Evolutionary conservation across 306 rosid species (phyloP), one percentile per base, ranked within the genome.

Genomic region (Ziziphus jujuba): DNA sequence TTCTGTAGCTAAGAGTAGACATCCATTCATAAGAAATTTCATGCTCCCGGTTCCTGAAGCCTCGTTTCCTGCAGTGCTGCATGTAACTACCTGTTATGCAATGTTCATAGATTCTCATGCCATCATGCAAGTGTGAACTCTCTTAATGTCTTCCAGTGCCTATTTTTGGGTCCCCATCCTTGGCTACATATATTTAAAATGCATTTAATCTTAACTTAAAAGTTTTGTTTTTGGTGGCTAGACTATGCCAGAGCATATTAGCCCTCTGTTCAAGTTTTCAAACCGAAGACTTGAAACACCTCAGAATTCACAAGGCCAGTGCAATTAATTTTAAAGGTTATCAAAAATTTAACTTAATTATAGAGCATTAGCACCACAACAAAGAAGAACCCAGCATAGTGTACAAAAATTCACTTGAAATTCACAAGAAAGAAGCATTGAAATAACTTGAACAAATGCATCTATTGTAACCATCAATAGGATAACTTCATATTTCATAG

Each of bases 11-110:
- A 87, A 80, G 67, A 87, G 90, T 74, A 87, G 65, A 48, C 88
- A 82, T 25, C 95, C 95, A 63, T 87, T 87, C 95, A 87, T 87
- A 63, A 83, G 75, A 75, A 87, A 85, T 67, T 87, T 87, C 95
- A 87, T 87, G 84, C 84, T 80, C 43, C 89, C 87, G 23, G 95
- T 88, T 77, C 91, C 87, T 35, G 89, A 85, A 23, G 91, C 91
- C 82, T 83, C 95, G 62, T 80, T 81, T 73, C 95, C 89, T 71
- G 91, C 87, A 23, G 95, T 83, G 83, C 95, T 88, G 71, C 68
- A 82, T 73, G 65, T 66, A 78, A 28, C 60, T 51, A 72, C 63
- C 70, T 70, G 73, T 67, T 28, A 68, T 24, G 38, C 55, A 66
- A 61, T 20, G 50, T 50, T 11, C 21, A 56, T 31, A 36, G 6